Evolutionary conservation across 805 yeast genomes (phyloP), one percentile per base, ranked within the genome.

Genomic region (Ogataea philodendri): DNA sequence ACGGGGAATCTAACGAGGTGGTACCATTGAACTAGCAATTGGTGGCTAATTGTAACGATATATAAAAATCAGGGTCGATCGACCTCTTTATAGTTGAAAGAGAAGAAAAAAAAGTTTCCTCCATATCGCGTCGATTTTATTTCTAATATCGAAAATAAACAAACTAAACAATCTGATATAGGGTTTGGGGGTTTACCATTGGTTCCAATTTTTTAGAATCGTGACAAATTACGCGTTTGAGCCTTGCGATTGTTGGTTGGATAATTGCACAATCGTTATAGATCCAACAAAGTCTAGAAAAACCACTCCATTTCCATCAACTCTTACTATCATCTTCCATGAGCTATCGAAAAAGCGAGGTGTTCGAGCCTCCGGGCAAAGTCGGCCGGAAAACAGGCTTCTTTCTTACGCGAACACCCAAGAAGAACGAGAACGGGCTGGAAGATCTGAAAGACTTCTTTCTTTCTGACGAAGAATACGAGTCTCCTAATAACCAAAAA

Each of bases 361-460:
- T 65, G 44, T 55, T 62, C 59, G 59, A 69, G 65, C 46, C 47
- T 4, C 49, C 65, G 68, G 88, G 88, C 1, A 61, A 67, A 22
- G 68, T 66, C 49, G 75, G 87, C 25, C 67, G 89, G n/a, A 79
- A 76, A 51, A 79, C 85, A 0, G 87, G 87, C 5, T 58, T 78
- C 11, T 49, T 46, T 18, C 36, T 59, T 3, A 45, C 56, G 0
- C 41, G 46, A 18, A 54, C 61, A 0, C 61, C 81, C 20, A 62
- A 63, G 26, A 69, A 72, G 46, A 84, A 81, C 54, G 67, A 69
- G 31, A 70, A 76, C 48, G 75, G 81, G 17, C 72, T 81, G 74
- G 89, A 82, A 48, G 82, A 78, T 47, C 53, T 82, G 10, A 80
- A 78, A 45, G 87, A 80, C 37, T 82, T 81, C 55, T 82, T 81